A percentile compares a stretch with the other conserved stretches of the same genome.
phyloP scores from a whole-genome alignment of 2,329 filamentous ascomycete genomes.

The Pseudodiploospora longispora region DNA sequence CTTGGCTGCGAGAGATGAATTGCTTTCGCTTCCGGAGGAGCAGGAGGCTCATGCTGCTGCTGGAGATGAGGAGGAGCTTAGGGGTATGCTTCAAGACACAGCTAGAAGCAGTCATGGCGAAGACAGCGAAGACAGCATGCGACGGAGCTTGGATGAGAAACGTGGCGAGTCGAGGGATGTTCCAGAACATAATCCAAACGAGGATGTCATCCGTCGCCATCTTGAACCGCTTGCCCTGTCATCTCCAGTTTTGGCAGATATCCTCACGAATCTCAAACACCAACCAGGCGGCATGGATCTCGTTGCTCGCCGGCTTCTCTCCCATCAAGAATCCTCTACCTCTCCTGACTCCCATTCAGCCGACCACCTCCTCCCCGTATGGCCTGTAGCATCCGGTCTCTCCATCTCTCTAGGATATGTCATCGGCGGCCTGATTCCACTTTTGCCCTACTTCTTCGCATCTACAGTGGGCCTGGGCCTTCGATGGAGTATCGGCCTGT shows the following conservation, averaged over 20 bases:
- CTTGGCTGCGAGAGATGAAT: slow-evolving; percentile 45
- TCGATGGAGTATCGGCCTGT: slow-evolving; percentile 45
- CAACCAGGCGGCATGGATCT: slow-evolving; percentile 23
- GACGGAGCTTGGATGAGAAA: slow-evolving; percentile 10
- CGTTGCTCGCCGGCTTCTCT: slow-evolving; percentile 13
- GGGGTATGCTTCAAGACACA: slow-evolving; percentile 17
- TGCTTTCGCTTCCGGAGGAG: slow-evolving; percentile 6
- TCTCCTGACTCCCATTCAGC: slow-evolving; percentile 3
- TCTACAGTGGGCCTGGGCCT: slow-evolving; percentile 32
- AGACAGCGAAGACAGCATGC: slow-evolving; percentile 3
- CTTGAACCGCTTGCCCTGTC: slow-evolving; percentile 24
- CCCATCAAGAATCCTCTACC: slow-evolving; percentile 4
- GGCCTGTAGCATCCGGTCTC: slow-evolving; percentile 42
- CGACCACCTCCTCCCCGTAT: slow-evolving; percentile 14
- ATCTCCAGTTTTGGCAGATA: slow-evolving; percentile 9
- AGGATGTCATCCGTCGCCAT: slow-evolving; percentile 22
- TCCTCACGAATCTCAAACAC: slow-evolving; percentile 18
- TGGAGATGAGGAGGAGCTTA: slow-evolving; percentile 14
- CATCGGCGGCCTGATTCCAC: slow-evolving; percentile 52
- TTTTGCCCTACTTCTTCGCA: slow-evolving; percentile 54
- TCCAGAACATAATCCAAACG: slow-evolving; percentile 5
- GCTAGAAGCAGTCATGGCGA: slow-evolving; percentile 1
- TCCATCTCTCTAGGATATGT: slow-evolving; percentile 56
- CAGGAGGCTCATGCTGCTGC: background rate
- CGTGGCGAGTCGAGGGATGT: slow-evolving; percentile 3